Conservation (phyloP, 352 stramenopile species). For the Pythium scleroteichum region DNA sequence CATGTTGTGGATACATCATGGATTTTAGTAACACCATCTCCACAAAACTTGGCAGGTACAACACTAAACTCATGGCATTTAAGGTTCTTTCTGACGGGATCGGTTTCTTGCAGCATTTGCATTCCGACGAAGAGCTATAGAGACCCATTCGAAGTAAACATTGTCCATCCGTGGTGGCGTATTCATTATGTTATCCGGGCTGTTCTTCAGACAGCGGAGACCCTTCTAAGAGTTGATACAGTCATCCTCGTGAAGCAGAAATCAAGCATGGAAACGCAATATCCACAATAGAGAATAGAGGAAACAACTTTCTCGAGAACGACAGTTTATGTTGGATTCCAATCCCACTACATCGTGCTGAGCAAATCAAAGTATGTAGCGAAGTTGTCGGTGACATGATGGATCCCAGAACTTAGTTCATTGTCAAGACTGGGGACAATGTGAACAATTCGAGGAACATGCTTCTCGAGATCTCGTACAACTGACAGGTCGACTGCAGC, state of each 20-base stretch:
- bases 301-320: too few relatives aligned
- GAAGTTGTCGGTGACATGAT: slow-evolving; percentile 72
- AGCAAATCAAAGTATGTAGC: slow-evolving; percentile 69
- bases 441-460: slow-evolving; percentile 74
- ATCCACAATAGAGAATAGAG: too few relatives aligned
- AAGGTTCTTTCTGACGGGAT: not conserved
- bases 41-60: slow-evolving; percentile 18
- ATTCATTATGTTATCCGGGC: slow-evolving; percentile 52
- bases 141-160: slow-evolving; percentile 34
- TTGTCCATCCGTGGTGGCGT: slow-evolving; percentile 58
- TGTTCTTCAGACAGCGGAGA: slow-evolving; percentile 53
- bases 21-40: slow-evolving; percentile 31
- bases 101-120: slow-evolving; percentile 23
- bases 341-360: slow-evolving; percentile 26
- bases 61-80: too few relatives aligned
- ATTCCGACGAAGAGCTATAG: slow-evolving; percentile 38
- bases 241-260: slow-evolving; percentile 27
- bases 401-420: slow-evolving; percentile 29
- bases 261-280: not conserved
- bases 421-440: slow-evolving; percentile 37
- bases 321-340: too few relatives aligned
- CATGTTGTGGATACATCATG: slow-evolving; percentile 23
- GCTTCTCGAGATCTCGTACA: slow-evolving; percentile 68
- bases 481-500: slow-evolving; percentile 52
- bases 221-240: slow-evolving; percentile 56